These are phyloP conservation scores for Castanospermum australe DNA, from an alignment of 306 rosid genomes.

Conservation along the genomic window DNA sequence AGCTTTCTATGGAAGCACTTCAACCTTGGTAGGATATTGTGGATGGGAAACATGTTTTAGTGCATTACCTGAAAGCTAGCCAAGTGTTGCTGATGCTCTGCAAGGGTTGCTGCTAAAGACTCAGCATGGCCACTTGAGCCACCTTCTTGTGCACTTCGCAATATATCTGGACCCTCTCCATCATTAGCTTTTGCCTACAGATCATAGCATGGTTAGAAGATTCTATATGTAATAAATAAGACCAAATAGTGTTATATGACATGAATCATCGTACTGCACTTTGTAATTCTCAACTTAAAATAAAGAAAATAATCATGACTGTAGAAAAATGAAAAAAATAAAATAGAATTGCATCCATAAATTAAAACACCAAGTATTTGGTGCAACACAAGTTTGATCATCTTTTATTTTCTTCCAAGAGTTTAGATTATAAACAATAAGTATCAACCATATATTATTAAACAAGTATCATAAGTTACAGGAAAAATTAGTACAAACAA, in stretches of 20 bases:
- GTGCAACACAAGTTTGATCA: not conserved
- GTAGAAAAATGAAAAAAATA: not conserved
- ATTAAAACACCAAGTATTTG: slow-evolving; percentile 1
- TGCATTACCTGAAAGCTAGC: slow-evolving; percentile 94
- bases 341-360: not conserved
- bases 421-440: slow-evolving; percentile 9
- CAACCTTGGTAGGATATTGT: not conserved
- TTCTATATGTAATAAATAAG: slow-evolving; percentile 1
- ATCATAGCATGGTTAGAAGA: slow-evolving; percentile 21
- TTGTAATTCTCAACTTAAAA: slow-evolving; percentile 15
- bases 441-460: not conserved
- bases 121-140: slow-evolving; percentile 88
- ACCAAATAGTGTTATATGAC: not conserved
- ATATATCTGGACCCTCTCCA: slow-evolving; percentile 98
- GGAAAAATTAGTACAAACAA: not conserved
- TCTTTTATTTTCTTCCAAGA: slow-evolving; percentile 3
- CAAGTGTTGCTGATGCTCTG: slow-evolving; percentile 98
- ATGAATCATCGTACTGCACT: not conserved
- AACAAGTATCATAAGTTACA: not conserved
- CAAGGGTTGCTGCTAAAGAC: slow-evolving; percentile 88
- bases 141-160: slow-evolving; percentile 74
- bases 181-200: slow-evolving; percentile 92
- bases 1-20: slow-evolving; percentile 10
- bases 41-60: slow-evolving; percentile 7
- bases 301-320: not conserved